These are phyloP conservation scores for Oxytropis ochrocephala DNA, from an alignment of 306 rosid species.

Conservation along the genomic window DNA sequence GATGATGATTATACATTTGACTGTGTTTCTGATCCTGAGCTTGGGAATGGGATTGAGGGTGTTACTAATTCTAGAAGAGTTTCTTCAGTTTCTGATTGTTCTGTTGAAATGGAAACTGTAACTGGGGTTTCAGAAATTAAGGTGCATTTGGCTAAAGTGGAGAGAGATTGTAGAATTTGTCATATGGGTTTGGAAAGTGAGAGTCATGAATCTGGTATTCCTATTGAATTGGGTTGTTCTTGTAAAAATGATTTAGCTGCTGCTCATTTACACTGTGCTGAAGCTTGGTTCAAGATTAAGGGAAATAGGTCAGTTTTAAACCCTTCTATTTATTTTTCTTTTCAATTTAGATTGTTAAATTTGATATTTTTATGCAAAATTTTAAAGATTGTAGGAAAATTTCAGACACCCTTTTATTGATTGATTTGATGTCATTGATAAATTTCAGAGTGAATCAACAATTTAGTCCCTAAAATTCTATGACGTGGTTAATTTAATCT, in stretches of 20 bases:
- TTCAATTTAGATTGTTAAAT: not conserved
- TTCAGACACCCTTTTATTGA: slow-evolving; percentile 12
- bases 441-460: not conserved
- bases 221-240: slow-evolving; percentile 89
- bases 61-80: slow-evolving; percentile 44
- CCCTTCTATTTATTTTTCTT: not conserved
- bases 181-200: slow-evolving; percentile 97
- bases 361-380: not conserved
- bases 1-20: slow-evolving; percentile 77
- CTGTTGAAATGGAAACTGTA: slow-evolving; percentile 53
- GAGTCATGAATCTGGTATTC: slow-evolving; percentile 75
- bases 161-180: slow-evolving; percentile 92
- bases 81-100: slow-evolving; percentile 70
- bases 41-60: not conserved
- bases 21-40: slow-evolving; percentile 54
- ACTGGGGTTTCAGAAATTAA: slow-evolving; percentile 61
- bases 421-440: slow-evolving; percentile 11
- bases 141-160: slow-evolving; percentile 73
- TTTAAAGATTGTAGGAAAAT: not conserved
- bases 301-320: slow-evolving; percentile 74
- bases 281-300: slow-evolving; percentile 92
- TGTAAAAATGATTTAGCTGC: slow-evolving; percentile 91
- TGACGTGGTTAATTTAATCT: too few relatives aligned
- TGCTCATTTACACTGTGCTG: slow-evolving; percentile 91
- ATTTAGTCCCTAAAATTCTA: too few relatives aligned